Base-by-base conservation (phyloP, 2,329 filamentous ascomycete genomes). In the Epichloe hybrida region DNA sequence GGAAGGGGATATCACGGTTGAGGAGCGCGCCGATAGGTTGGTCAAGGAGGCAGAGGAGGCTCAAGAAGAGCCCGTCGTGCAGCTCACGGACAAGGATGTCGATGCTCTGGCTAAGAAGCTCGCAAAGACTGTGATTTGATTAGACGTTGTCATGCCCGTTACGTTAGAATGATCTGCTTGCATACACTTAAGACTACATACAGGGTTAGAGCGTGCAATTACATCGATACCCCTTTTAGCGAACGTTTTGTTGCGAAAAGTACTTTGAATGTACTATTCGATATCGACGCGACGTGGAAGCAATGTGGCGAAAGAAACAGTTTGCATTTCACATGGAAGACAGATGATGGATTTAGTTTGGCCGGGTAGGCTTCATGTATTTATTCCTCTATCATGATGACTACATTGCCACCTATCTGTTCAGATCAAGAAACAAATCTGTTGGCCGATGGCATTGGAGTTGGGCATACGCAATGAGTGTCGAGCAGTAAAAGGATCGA, bases 21-120 rank as follows among this genome's bases (percentile, higher is more conserved):
- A 84, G 64, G 80, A 83, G 63, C 73, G 82, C 53, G 79, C 81
- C 41, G 83, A 88, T 70, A 86, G 83, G 66, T 69, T 82, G 38
- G 62, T 84, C 58, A 78, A 83, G 67, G 80, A 84, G 57, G 84
- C 83, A 4, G 77, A 88, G 58, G 75, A 81, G 61, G 84, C 83
- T 1, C 84, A 88, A 67, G 76, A 85, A 55, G 79, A 89, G 66
- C 84, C 86, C 40, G 80, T 83, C n/a, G 75, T 80, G 15, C 78
- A 84, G 65, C 68, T 79, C 57, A 77, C 87, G 67, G 81, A 90
- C 63, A 79, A 82, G 65, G 84, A 86, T 35, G 86, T 97, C 39
- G 89, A 96, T 60, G 82, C 81, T 44, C 71, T 97, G 61, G 85
- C 88, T 15, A 79, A 84, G 64, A 75, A 80, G 62, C 69, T 97